Conservation (phyloP, 179 eudicot species). For the Carnegiea gigantea region DNA sequence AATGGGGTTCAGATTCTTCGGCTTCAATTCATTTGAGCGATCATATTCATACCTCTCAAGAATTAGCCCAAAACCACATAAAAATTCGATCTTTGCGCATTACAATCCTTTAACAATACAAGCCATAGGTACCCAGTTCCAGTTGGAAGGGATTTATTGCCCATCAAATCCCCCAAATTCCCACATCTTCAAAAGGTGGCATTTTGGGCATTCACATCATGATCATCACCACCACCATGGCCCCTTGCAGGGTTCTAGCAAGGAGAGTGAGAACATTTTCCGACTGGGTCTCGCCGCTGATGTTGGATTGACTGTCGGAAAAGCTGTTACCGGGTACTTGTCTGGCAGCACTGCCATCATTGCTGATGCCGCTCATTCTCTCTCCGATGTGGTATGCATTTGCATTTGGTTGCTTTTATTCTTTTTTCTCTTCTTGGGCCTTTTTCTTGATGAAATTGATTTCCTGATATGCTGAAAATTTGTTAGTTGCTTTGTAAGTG, state of each 20-base stretch:
- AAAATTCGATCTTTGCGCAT: constrained; percentile 20
- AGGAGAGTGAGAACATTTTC: constrained; percentile 68
- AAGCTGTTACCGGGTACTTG: constrained; percentile 76
- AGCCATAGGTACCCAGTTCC: constrained; percentile 31
- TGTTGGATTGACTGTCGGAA: constrained; percentile 71
- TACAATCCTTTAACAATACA: constrained; percentile 26
- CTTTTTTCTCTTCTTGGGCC: not conserved
- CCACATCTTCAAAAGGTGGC: constrained; percentile 58
- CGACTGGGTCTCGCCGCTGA: constrained; percentile 83
- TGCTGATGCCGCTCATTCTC: constrained; percentile 97
- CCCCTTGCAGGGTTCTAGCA: constrained; percentile 28
- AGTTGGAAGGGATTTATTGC: constrained; percentile 24
- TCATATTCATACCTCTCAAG: constrained; percentile 28
- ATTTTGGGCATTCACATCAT: constrained; percentile 64
- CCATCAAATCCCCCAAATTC: constrained; percentile 28
- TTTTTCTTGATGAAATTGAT: not conserved
- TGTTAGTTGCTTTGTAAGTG: not conserved
- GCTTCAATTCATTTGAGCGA: constrained; percentile 30
- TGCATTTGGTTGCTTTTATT: not conserved
- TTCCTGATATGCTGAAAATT: too few species aligned
- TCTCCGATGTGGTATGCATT: constrained; percentile 84
- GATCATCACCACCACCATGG: constrained; percentile 37
- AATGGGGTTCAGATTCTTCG: constrained; percentile 45
- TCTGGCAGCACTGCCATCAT: constrained; percentile 93
- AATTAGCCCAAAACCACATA: constrained; percentile 17